Percentiles rank a stretch among this genome's conserved stretches.
Conservation (phyloP, 192 early-diverging fungal genomes). For the Coemansia sp. region DNA sequence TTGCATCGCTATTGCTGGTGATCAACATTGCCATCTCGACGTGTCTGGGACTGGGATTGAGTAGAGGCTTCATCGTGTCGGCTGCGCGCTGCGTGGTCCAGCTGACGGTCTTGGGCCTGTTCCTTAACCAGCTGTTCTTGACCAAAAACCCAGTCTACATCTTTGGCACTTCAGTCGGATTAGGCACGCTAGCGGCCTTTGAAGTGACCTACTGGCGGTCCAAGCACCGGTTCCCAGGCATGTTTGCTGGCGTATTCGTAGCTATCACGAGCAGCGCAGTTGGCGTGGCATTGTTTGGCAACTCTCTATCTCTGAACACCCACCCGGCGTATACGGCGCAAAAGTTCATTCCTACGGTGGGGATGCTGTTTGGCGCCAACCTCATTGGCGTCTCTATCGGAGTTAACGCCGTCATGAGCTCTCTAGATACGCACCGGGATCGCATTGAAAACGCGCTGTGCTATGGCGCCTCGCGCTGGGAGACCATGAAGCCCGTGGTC, state of each 20-base stretch:
- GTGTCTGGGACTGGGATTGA: conserved; percentile 66
- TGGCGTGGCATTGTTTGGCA: conserved; percentile 22
- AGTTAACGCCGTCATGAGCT: conserved; percentile 58
- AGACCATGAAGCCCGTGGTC: conserved; percentile 71
- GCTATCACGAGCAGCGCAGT: conserved; percentile 42
- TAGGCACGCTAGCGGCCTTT: conserved; percentile 63
- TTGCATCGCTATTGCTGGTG: conserved; percentile 62
- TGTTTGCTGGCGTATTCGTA: conserved; percentile 59
- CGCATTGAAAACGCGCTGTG: conserved; percentile 62
- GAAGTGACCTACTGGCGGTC: conserved; percentile 71
- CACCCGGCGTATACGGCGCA: conserved; percentile 67
- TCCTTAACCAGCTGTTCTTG: conserved; percentile 68
- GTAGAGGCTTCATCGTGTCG: conserved; percentile 64
- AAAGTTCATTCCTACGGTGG: conserved; percentile 85
- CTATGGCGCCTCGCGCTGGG: conserved; percentile 80
- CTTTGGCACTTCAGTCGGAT: conserved; percentile 56
- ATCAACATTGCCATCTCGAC: conserved; percentile 61
- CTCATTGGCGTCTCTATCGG: conserved; percentile 73
- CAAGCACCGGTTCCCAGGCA: conserved; percentile 67
- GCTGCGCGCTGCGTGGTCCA: conserved; percentile 74
- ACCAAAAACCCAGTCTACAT: conserved; percentile 61
- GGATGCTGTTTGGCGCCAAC: conserved; percentile 84
- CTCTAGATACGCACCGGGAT: conserved; percentile 57
- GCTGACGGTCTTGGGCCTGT: conserved; percentile 67
- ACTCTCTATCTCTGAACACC: conserved; percentile 64